Percentiles rank a stretch among this genome's conserved stretches.
phyloP scores from a whole-genome alignment of 129 eudicot genomes.

The Scalesia atractyloides region DNA sequence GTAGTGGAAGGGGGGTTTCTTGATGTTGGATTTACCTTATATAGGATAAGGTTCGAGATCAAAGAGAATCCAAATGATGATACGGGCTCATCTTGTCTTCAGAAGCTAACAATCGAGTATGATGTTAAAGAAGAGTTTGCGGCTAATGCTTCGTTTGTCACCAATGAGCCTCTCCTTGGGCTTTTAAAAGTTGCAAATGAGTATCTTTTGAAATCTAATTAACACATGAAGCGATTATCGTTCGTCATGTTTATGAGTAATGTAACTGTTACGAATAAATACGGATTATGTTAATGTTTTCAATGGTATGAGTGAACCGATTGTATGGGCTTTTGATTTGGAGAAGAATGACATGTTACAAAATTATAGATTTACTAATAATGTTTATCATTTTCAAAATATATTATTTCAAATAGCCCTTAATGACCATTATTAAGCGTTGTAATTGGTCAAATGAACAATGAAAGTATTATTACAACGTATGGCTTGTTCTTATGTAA shows the following conservation, averaged over 20 bases:
- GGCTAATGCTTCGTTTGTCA: slow-evolving; percentile 46
- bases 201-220: slow-evolving; percentile 32
- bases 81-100: slow-evolving; percentile 41
- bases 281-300: neutral
- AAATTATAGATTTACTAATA: no score
- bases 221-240: neutral
- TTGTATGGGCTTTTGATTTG: neutral
- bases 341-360: no score
- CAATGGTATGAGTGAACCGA: neutral
- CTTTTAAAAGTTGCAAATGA: slow-evolving; percentile 41
- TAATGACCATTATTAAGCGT: no score
- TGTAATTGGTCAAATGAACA: no score
- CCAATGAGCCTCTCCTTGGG: slow-evolving; percentile 33
- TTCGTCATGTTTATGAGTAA: neutral
- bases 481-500: no score
- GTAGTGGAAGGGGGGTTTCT: slow-evolving; percentile 66
- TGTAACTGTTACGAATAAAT: neutral
- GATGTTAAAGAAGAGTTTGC: slow-evolving; percentile 54
- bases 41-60: slow-evolving; percentile 52
- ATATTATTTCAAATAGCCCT: no score
- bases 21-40: slow-evolving; percentile 51
- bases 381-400: no score
- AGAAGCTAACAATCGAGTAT: slow-evolving; percentile 50
- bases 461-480: no score
- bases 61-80: slow-evolving; percentile 35